Base-by-base conservation (phyloP, 148 eudicot species). In the Selenicereus undatus region DNA sequence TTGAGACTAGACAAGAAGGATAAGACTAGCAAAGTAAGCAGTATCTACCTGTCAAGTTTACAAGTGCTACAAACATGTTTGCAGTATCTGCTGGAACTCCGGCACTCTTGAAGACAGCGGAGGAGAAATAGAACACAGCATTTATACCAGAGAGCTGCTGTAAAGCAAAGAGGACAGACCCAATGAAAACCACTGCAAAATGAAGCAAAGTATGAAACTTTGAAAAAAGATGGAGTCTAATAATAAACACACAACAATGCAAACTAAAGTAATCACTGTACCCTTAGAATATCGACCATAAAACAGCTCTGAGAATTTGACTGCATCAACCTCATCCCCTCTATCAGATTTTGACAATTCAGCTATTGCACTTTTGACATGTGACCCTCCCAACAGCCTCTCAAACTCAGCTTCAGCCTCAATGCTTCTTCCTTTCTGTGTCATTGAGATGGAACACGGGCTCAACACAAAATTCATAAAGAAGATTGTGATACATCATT, bases 91-190 rank as follows among this genome's bases (percentile, higher is more conserved):
- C 80, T 71, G 98, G 88, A 42, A 94, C 94, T 79, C 96, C 98
- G 11, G 91, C 94, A 66, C 88, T 89, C 82, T 73, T 90, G 86
- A 94, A 94, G 48, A 94, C 98, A 76, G 91, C 84, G 75, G 98
- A 94, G 72, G 98, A 94, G 89, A 94, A 94, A 88, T 91, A 94
- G 88, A 94, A 94, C 75, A 94, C 93, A 80, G 98, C 96, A 85
- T 94, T 94, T 89, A 94, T 92, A 58, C 98, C 98, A 56, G 98
- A 94, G 81, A 94, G 85, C 85, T 94, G 98, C 86, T 94, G 98
- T 71, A 94, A 87, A 83, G 91, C 96, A 90, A 89, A 91, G 76
- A 94, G 89, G 85, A 81, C 84, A 66, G 96, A 85, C 51, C 98
- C 98, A 72, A 91, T 88, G 88, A 92, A 91, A 85, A 94, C 92